phyloP scores from a whole-genome alignment of 768 basidiomycete genomes.

The Gloeopeniophorella convolvens region DNA sequence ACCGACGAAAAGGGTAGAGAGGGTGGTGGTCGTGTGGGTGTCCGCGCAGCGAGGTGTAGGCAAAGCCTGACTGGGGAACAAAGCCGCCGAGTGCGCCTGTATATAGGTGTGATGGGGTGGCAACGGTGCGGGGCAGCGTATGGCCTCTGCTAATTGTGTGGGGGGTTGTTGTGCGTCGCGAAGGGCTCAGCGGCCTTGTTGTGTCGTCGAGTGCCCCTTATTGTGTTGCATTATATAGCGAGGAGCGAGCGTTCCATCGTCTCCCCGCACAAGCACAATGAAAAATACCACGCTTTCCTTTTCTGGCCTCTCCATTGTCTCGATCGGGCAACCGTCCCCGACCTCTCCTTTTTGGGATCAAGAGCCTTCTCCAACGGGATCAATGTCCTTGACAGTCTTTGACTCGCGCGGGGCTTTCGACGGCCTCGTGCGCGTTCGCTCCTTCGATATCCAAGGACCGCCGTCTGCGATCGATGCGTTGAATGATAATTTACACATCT shows the following conservation, averaged over 20 bases:
- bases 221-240: constrained; percentile 18
- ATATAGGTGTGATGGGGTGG: constrained; percentile 9
- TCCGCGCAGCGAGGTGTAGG: constrained; percentile 11
- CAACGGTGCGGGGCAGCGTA: not conserved
- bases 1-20: constrained; percentile 1
- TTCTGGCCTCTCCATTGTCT: not conserved
- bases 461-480: not conserved
- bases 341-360: not conserved
- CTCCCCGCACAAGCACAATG: not conserved
- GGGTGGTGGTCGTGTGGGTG: not conserved
- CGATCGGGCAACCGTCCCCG: not conserved
- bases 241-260: too few species aligned
- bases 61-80: constrained; percentile 19
- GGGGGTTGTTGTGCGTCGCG: not conserved
- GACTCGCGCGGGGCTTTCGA: too few species aligned
- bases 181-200: constrained; percentile 6
- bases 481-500: constrained; percentile 8
- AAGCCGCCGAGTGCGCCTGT: not conserved
- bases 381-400: too few species aligned
- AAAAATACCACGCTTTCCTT: constrained; percentile 5
- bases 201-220: constrained; percentile 8
- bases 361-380: not conserved
- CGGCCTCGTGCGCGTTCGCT: too few species aligned
- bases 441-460: too few species aligned
- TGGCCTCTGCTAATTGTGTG: constrained; percentile 12